Conservation (phyloP, 139 green algal genomes). For the Yamagishiella unicocca region DNA sequence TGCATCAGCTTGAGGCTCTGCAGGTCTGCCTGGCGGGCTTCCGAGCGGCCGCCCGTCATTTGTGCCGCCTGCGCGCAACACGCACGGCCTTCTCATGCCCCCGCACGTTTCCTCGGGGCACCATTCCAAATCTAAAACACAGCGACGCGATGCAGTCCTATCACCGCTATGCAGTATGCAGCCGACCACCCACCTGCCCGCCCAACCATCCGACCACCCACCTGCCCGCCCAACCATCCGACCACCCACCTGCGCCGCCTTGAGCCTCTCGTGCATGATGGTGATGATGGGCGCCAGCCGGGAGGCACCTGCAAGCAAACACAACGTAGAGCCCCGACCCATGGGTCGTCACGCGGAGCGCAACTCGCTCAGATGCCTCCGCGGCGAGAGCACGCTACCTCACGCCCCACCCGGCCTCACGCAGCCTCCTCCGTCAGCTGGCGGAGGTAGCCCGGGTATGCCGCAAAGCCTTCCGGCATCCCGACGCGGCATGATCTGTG, state of each 20-base stretch:
- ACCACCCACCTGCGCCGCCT: slow-evolving; percentile 27
- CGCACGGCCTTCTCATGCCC: too few relatives aligned
- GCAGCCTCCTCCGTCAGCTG: too few relatives aligned
- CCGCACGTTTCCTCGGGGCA: too few relatives aligned
- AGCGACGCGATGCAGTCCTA: not conserved
- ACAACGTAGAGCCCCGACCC: too few relatives aligned
- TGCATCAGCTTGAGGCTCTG: slow-evolving; percentile 23
- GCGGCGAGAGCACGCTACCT: too few relatives aligned
- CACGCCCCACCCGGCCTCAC: too few relatives aligned
- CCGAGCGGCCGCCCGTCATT: not conserved
- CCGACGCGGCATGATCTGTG: too few relatives aligned
- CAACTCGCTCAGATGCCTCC: too few relatives aligned
- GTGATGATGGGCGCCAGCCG: slow-evolving; percentile 33
- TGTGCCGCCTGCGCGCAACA: not conserved
- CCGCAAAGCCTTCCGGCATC: too few relatives aligned
- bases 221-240: not conserved
- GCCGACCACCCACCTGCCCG: not conserved
- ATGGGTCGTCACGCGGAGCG: too few relatives aligned
- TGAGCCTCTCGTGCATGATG: slow-evolving; percentile 41
- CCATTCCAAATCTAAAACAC: too few relatives aligned
- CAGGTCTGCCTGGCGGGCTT: not conserved
- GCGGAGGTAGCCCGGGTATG: too few relatives aligned
- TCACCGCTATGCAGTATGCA: not conserved
- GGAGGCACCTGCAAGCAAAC: slow-evolving; percentile 26
- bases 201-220: not conserved